These are phyloP conservation scores for Trichoderma simmonsii DNA, from an alignment of 2,329 filamentous ascomycete genomes.

Conservation along the genomic window DNA sequence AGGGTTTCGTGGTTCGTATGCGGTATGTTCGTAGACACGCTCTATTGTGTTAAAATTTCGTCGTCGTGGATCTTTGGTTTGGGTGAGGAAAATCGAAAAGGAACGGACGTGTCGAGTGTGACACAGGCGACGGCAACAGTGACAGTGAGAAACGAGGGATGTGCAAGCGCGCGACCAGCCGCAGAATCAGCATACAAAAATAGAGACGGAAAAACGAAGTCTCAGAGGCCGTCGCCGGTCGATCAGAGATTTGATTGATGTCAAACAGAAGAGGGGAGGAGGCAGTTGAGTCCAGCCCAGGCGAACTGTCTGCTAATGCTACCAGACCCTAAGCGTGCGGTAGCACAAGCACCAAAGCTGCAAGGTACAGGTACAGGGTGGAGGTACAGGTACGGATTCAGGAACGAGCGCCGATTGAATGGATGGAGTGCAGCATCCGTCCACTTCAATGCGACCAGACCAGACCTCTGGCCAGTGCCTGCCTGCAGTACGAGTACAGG, in stretches of 20 bases:
- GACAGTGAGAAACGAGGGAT: background rate
- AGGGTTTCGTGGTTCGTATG: background rate
- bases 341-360: background rate
- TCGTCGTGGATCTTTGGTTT: background rate
- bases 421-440: background rate
- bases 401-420: background rate
- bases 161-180: conserved; percentile 12
- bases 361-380: background rate
- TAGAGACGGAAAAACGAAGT: conserved; percentile 5
- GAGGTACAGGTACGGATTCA: background rate
- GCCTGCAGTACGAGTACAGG: background rate
- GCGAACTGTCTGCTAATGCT: background rate
- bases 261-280: conserved; percentile 6
- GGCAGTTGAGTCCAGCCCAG: background rate
- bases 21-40: background rate
- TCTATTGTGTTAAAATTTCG: background rate
- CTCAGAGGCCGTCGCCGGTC: conserved; percentile 10
- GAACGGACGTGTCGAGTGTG: conserved; percentile 19
- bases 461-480: background rate
- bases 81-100: background rate
- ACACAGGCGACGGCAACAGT: conserved; percentile 13
- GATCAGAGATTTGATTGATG: conserved; percentile 6
- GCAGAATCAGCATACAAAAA: conserved; percentile 1
- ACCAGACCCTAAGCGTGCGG: background rate
- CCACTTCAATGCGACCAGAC: background rate